Base-by-base conservation (phyloP, 768 basidiomycete species). In the Russula virescens region DNA sequence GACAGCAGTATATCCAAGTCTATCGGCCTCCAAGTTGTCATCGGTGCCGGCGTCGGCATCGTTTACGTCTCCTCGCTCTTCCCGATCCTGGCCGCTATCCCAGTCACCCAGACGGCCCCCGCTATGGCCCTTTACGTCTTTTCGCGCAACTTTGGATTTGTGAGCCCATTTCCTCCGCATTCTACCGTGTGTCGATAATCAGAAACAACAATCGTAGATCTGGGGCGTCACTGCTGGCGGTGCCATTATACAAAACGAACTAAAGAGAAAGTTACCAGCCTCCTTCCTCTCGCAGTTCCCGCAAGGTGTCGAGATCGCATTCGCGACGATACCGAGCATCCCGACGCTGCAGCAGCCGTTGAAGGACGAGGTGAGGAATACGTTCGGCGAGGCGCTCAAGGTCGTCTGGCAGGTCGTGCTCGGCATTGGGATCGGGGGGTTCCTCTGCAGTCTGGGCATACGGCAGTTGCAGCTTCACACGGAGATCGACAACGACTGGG, bases 161-260 rank as follows among this genome's bases (percentile, higher is more conserved):
- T 63, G 23, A 40, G 52, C 16, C 35, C 16, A 2, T 34, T 1
- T 35, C 18, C 10, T 19, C 13, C 35, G 8, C 35, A 21, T 11
- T n/a, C n/a, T n/a, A 11, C 31, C 16, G 13, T 45, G 13, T 60
- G 61, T 35, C 23, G n/a, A 56, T 43, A 14, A 14, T 38, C 38
- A 40, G 9, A 40, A 56, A 6, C 38, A 40, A 40, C 11, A 9
- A 19, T 46, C 61, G 0, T 63, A 78, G 69, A 68, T 71, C 19
- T 73, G 75, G 68, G 78, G 77, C 19, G 72, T 79, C 55, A 70
- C 72, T 10, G 69, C 78, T 40, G 76, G 76, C 2, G 69, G 71
- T 3, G 71, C 73, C 0, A 62, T 77, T 38, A 68, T 79, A 8
- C 74, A 76, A 58, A 79, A 78, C 65, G 55, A 73, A 60, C 73